phyloP scores from a whole-genome alignment of 1,284 basidiomycete species.

The Ustilago trichophora region DNA sequence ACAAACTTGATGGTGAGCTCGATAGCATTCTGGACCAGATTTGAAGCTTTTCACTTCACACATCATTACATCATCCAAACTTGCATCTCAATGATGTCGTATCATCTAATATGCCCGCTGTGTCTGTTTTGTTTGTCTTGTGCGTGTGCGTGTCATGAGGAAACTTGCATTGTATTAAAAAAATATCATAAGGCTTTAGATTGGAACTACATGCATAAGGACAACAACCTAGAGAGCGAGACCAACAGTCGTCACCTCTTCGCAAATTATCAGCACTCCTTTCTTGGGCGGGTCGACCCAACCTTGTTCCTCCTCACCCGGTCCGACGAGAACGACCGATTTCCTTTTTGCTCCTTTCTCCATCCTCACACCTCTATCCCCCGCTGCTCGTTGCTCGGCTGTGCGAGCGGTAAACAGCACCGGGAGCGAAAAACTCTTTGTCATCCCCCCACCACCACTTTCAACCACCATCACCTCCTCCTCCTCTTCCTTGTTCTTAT shows the following conservation, averaged over 20 bases:
- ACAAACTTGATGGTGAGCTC: conserved; percentile 41
- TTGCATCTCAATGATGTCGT: too few species aligned
- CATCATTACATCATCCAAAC: too few species aligned
- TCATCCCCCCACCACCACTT: neutral
- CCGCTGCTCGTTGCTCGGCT: conserved; percentile 7
- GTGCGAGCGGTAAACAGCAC: conserved; percentile 28
- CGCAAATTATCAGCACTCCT: conserved; percentile 9
- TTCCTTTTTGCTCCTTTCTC: neutral
- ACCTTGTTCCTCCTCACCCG: neutral
- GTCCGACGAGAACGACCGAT: conserved; percentile 5
- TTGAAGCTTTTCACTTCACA: neutral
- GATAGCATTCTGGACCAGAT: conserved; percentile 45
- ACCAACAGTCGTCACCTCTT: conserved; percentile 4
- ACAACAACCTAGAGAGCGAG: conserved; percentile 7
- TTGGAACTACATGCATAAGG: too few species aligned
- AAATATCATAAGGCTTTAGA: too few species aligned
- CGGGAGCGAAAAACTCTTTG: conserved; percentile 7
- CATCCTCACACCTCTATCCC: neutral
- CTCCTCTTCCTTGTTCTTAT: neutral
- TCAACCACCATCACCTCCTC: neutral
- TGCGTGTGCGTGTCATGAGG: too few species aligned
- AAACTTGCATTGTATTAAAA: too few species aligned
- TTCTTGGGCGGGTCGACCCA: conserved; percentile 5
- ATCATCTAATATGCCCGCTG: too few species aligned
- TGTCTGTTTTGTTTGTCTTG: too few species aligned